Evolutionary conservation across 139 green algal species (phyloP), one percentile per base, ranked within the genome.

Genomic region (Bryopsis sp.): DNA sequence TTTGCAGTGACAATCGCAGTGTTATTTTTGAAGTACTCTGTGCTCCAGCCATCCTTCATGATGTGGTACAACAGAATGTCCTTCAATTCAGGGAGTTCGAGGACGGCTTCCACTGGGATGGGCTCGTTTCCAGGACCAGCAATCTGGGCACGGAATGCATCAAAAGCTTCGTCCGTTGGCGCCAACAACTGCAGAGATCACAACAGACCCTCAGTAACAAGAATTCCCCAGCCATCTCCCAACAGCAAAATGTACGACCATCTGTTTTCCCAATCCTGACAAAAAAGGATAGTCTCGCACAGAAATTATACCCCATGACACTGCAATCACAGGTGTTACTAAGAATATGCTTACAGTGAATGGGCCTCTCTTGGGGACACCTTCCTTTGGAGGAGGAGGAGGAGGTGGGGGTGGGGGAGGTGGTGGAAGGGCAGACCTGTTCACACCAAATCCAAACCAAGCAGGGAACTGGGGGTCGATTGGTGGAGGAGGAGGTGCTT

Each of bases 31-130:
- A 87, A 72, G 74, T 59, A 68, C 38, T 75, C 72, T 31, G 71
- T 81, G 47, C 69, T 71, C 71, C 82, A 84, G 24, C 37, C 28
- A 3, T 80, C 83, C 0, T 73, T 70, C 15, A 89, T 47, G 54
- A 89, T 79, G 71, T 89, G 83, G 74, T 87, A 87, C 68, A 72
- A 58, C 48, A 89, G 64, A 62, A 89, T 87, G 67, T 81, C 71
- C 34, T 75, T 76, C 29, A 89, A 71, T 73, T 85, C 76, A 7
- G 81, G 83, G 67, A 83, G 68, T 2, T 5, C 47, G 26, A 80
- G 68, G 33, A 89, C 65, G 24, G 46, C 47, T 1, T 79, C 73
- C 50, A 78, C 69, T 1, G 73, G 70, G 61, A 89, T 77, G 7
- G 46, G 60, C 32, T 58, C 57, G 2, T 58, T 34, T 29, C 74